Evolutionary conservation across 202 grass and related monocot genomes (phyloP).

Genomic region (Setaria viridis): DNA sequence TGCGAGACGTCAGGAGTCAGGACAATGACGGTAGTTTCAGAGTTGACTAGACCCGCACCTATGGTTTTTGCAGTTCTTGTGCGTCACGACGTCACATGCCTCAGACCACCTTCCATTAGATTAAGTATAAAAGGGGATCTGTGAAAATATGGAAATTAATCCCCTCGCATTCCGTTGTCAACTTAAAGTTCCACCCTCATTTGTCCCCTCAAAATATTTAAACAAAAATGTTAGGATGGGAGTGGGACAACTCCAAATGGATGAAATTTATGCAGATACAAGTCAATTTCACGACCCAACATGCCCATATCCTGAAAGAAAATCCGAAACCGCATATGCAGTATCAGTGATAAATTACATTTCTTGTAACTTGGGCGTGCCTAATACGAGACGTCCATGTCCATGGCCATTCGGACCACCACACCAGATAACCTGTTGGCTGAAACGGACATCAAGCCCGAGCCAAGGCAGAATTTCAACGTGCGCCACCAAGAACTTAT

Average conservation of each 20-base stretch:
- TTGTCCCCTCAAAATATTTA: background rate
- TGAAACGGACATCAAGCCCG: background rate
- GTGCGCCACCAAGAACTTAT: background rate
- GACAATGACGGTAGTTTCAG: background rate
- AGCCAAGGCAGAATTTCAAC: background rate
- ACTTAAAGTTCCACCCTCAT: background rate
- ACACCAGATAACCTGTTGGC: background rate
- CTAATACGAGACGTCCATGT: conserved; percentile 26
- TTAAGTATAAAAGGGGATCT: background rate
- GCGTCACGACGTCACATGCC: background rate
- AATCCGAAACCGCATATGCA: background rate
- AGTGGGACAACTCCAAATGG: background rate
- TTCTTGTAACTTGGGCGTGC: background rate
- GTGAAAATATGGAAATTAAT: background rate
- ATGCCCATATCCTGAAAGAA: background rate
- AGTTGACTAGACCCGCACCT: background rate
- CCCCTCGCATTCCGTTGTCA: background rate
- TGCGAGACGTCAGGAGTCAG: background rate
- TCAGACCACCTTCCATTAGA: no score
- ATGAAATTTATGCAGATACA: background rate
- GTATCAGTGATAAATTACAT: background rate
- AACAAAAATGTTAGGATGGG: conserved; percentile 15
- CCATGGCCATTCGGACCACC: conserved; percentile 42
- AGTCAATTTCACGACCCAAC: conserved; percentile 14
- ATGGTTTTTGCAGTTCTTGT: background rate